A percentile compares a stretch with the other conserved stretches of the same genome.
Evolutionary conservation across 345 rosid species (phyloP).

Genomic region (Euphorbia pulcherrima): DNA sequence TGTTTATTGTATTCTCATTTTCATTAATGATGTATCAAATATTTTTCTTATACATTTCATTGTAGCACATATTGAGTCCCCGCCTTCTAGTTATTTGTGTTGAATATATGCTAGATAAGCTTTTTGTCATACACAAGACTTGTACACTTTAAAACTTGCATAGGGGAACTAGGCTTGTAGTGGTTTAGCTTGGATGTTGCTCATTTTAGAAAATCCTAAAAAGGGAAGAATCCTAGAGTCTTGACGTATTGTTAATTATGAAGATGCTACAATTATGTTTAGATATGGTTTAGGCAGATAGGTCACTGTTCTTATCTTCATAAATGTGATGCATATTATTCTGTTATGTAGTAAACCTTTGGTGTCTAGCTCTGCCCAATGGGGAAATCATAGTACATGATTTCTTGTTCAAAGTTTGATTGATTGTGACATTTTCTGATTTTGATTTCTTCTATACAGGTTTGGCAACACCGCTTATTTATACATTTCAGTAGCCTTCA

Average conservation of each 20-base stretch:
- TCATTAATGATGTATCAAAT: background rate
- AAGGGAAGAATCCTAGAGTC: too few relatives aligned
- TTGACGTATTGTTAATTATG: background rate
- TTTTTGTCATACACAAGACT: background rate
- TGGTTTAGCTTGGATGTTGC: background rate
- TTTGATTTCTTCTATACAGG: slow-evolving; percentile 44
- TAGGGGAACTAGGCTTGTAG: background rate
- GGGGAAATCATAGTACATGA: background rate
- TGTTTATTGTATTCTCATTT: background rate
- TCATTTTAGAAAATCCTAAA: background rate
- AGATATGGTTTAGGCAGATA: slow-evolving; percentile 9
- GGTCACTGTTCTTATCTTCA: background rate
- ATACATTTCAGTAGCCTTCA: slow-evolving; percentile 91
- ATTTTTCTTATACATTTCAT: background rate
- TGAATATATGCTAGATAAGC: background rate
- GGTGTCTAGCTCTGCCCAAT: background rate
- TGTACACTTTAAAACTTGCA: background rate
- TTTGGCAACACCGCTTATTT: slow-evolving; percentile 94
- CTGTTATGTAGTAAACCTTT: background rate
- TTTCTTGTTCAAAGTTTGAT: background rate
- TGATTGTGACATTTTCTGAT: background rate
- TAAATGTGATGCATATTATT: background rate
- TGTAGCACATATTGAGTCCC: background rate
- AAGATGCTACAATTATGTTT: background rate
- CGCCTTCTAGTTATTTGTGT: background rate